Evolutionary conservation across 257 asterid genomes (phyloP), one percentile per base, ranked within the genome.

Genomic region (Plantago ovata): DNA sequence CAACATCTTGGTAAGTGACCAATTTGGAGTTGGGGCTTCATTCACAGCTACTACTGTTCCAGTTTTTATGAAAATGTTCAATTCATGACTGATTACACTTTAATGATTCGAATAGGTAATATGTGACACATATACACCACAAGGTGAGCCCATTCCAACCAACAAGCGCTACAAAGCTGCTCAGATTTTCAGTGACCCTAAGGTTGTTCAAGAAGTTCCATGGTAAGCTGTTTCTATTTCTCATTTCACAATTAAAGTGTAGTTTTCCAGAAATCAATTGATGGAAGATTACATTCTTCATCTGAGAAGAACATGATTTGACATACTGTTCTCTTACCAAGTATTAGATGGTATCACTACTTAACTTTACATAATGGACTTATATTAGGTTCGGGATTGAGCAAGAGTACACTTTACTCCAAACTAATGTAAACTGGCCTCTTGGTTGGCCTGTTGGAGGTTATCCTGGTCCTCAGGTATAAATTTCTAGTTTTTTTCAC

Each of bases 401-500:
- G 73, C 96, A 92, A 77, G 96, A 92, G 66, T 82, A 82, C 79
- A 82, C 86, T 69, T 83, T 91, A 67, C 87, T 91, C 64, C 98
- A 87, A 69, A 69, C 53, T 53, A 70, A 83, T n/a, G 94, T 83
- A 28, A 87, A 83, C 3, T 91, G 98, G 98, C 96, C 98, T 16
- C 74, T 87, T 28, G 96, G 98, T 70, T 91, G 96, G 98, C 98
- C 98, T 24, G 83, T 75, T 58, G 98, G 98, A 78, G 96, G 87
- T 42, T 88, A 80, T 77, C 96, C 98, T 7, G 95, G 98, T 68
- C 98, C 96, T 72, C 98, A 92, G 95, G 98, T 92, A 72, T 56
- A 10, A 1, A 15, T 38, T 46, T n/a, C n/a, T n/a, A n/a, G n/a
- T n/a, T n/a, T n/a, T 38, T 43, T 24, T 56, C 23, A 13, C 40